Conservation (phyloP, 305 asterid species). For the Fraxinus albicans region DNA sequence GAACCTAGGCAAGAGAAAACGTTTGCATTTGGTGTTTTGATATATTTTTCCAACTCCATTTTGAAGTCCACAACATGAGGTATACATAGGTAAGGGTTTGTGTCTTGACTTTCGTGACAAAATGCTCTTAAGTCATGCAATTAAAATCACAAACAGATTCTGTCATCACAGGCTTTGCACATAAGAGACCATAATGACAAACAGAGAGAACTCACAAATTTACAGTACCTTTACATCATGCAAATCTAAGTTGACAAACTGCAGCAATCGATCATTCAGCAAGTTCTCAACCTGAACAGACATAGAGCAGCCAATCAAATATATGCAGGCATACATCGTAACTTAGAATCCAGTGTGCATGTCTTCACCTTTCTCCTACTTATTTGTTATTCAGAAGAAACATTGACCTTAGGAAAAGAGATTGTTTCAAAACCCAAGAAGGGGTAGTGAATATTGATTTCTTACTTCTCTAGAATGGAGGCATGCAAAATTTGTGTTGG, state of each 20-base stretch:
- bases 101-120: background rate
- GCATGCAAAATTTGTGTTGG: background rate
- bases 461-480: background rate
- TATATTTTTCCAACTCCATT: background rate
- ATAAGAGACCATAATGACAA: conserved; percentile 11
- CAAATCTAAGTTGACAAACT: conserved; percentile 91
- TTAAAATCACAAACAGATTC: background rate
- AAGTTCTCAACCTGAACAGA: conserved; percentile 85
- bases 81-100: background rate
- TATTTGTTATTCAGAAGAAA: conserved; percentile 3
- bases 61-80: background rate
- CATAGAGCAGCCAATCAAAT: conserved; percentile 20
- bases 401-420: background rate
- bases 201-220: conserved; percentile 17
- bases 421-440: background rate
- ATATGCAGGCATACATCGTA: background rate
- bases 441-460: background rate
- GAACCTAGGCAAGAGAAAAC: background rate
- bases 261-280: conserved; percentile 89
- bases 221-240: conserved; percentile 89
- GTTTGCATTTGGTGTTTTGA: background rate
- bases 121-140: background rate
- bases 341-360: background rate
- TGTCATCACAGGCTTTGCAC: background rate
- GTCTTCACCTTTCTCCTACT: conserved; percentile 7